Evolutionary conservation across 495 filamentous ascomycete genomes (phyloP), one percentile per base, ranked within the genome.

Genomic region (Penicillium roqueforti): DNA sequence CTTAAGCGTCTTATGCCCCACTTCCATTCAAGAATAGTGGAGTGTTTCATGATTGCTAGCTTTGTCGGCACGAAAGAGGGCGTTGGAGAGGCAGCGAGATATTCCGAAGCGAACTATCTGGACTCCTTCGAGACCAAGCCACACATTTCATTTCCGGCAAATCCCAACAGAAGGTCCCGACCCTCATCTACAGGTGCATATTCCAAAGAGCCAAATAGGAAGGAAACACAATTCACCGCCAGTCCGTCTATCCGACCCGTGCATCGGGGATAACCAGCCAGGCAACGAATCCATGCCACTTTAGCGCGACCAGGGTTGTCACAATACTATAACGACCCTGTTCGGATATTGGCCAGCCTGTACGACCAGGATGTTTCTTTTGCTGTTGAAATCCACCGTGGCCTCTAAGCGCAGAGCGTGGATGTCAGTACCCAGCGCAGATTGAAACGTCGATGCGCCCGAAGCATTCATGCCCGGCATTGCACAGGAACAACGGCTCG

Each of bases 141-240:
- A 38, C 39, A 50, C 36, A 29, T n/a, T n/a, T n/a, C 2, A 50
- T 20, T 1, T 28, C 20, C 4, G 14, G 23, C 34, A 38, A 49
- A 37, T 5, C 18, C 29, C 47, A 50, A 38, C 47, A 28, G 20
- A 26, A 48, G 31, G 31, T 37, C 31, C 31, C 16, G 19, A 46
- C 14, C 4, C 32, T 26, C 32, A 32, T 34, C 6, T 40, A 9
- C 37, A 47, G 16, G 18, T 26, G 3, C 38, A 20, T 26, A 13
- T 28, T 26, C 16, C 7, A 9, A 43, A 16, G 28, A 16, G 22
- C 20, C 34, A 36, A 52, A 44, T 52, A 44, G 39, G 29, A 52
- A 52, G 29, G 19, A 44, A 32, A 36, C 50, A 44, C 50, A 52
- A 44, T 52, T 52, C 43, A 48, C 43, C 52, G 52, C 42, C 52